phyloP scores from a whole-genome alignment of 495 filamentous ascomycete genomes.

The Penicillium dipodomyicola region DNA sequence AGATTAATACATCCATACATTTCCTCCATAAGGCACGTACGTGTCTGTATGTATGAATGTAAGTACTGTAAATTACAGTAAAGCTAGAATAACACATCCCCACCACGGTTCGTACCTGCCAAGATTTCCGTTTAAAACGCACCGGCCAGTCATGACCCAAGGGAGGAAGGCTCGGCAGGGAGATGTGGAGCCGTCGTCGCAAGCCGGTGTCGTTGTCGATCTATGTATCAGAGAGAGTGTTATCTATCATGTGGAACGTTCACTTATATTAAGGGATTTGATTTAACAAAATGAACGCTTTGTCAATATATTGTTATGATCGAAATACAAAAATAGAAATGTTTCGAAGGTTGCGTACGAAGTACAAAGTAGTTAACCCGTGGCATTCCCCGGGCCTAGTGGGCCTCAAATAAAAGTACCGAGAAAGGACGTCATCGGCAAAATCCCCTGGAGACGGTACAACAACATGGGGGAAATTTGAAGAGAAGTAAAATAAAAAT shows the following conservation, averaged over 20 bases:
- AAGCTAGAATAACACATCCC: neutral
- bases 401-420: conserved; percentile 7
- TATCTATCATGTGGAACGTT: neutral
- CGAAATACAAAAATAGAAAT: too few relatives aligned
- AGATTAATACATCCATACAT: neutral
- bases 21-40: neutral
- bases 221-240: conserved; percentile 2
- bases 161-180: conserved; percentile 19
- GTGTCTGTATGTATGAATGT: neutral
- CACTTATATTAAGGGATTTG: neutral
- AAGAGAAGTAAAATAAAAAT: conserved; percentile 1
- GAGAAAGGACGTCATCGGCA: conserved; percentile 5
- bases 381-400: conserved; percentile 11
- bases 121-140: conserved; percentile 13
- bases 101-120: conserved; percentile 10
- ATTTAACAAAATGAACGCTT: too few relatives aligned
- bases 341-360: neutral
- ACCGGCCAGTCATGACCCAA: conserved; percentile 14
- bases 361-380: neutral
- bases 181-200: conserved; percentile 29
- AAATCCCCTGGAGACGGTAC: conserved; percentile 4
- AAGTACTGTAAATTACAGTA: neutral
- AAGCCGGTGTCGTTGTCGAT: conserved; percentile 16
- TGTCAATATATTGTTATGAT: too few relatives aligned
- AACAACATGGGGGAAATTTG: neutral